These are phyloP conservation scores for Alisma plantagoaquatica DNA, from an alignment of 106 monocot species.

Conservation along the genomic window DNA sequence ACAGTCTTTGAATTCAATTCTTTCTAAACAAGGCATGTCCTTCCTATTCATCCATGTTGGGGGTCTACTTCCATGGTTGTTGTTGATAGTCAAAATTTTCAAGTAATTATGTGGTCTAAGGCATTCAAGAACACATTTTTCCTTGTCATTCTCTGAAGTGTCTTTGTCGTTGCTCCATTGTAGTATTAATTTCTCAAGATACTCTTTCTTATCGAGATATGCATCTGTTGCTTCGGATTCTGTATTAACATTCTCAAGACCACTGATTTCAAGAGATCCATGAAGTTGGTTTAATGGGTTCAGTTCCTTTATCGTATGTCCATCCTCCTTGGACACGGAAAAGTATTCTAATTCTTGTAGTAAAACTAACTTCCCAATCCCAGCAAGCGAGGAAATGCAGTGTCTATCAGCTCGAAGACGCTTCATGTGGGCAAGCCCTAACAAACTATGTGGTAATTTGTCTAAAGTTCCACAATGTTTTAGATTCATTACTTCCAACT, in stretches of 20 bases:
- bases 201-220: background rate
- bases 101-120: background rate
- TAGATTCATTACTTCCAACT: background rate
- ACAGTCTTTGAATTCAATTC: background rate
- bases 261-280: background rate
- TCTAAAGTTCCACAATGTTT: background rate
- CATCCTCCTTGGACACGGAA: background rate
- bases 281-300: background rate
- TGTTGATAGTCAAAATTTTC: background rate
- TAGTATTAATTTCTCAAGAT: background rate
- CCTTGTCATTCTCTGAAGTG: background rate
- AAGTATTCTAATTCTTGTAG: constrained; percentile 2
- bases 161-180: background rate
- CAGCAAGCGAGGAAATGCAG: background rate
- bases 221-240: background rate
- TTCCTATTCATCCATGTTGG: constrained; percentile 1
- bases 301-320: background rate
- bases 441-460: background rate
- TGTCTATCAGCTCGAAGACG: background rate
- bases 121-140: constrained; percentile 3
- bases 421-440: background rate
- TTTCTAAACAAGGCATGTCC: background rate
- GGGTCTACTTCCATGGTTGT: background rate
- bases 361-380: background rate
- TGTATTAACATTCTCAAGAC: constrained; percentile 2